Evolutionary conservation across 2,329 filamentous ascomycete species (phyloP).

Genomic region (Trichoderma sp.): DNA sequence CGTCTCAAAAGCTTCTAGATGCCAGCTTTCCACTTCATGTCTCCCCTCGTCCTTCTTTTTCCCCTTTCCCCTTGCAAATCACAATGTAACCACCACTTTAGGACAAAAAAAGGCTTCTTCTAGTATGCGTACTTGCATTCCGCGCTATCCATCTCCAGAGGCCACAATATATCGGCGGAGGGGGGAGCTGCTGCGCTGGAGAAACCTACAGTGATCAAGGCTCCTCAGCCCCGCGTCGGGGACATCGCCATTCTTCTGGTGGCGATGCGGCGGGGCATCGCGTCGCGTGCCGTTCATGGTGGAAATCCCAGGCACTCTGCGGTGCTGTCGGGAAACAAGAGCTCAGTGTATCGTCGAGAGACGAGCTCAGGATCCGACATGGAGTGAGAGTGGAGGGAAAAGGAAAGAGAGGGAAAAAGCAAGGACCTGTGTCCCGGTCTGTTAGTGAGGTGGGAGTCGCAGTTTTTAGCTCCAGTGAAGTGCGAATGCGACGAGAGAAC

Average conservation of each 20-base stretch:
- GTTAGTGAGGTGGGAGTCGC: constrained; percentile 15
- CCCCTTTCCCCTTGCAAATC: neutral
- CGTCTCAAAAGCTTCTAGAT: neutral
- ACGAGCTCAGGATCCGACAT: constrained; percentile 31
- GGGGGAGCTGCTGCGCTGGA: neutral
- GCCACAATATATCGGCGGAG: neutral
- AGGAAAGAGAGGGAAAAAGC: neutral
- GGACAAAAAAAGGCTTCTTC: neutral
- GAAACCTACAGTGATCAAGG: constrained; percentile 71
- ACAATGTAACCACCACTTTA: neutral
- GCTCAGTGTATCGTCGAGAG: constrained; percentile 28
- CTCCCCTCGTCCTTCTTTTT: neutral
- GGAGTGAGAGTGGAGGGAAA: constrained; percentile 18
- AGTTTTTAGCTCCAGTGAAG: constrained; percentile 18
- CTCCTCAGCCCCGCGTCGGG: constrained; percentile 78
- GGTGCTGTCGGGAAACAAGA: constrained; percentile 23
- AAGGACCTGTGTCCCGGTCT: constrained; percentile 16
- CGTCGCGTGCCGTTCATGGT: constrained; percentile 42
- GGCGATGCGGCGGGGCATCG: constrained; percentile 40
- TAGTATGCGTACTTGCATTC: neutral
- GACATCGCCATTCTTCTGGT: constrained; percentile 31
- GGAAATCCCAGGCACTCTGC: constrained; percentile 30
- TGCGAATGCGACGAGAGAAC: constrained; percentile 26
- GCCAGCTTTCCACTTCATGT: neutral
- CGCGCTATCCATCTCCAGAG: neutral